Evolutionary conservation across 192 early-diverging fungal genomes (phyloP), one percentile per base, ranked within the genome.

Genomic region (Funneliformis geosporum): DNA sequence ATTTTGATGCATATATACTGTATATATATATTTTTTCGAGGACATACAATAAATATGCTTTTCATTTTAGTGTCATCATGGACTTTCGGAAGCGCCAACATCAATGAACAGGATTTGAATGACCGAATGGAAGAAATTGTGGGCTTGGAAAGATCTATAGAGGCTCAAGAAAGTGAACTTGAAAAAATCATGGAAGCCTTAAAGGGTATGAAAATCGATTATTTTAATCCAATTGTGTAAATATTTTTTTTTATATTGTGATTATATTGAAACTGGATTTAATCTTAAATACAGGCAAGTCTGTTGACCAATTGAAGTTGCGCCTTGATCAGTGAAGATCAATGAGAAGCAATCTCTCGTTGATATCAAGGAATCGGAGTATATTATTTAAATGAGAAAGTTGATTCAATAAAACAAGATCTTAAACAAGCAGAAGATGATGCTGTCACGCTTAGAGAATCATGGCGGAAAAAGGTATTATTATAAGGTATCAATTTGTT

Each of bases 221-320:
- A n/a, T 25, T 44, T 55, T 1, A 44, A 9, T 55, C 50, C 28
- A 47, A 73, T 28, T 33, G 28, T 21, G 16, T 33, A 5, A 27
- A 73, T 55, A 73, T 14, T 8, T 14, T 43, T 33, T 28, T 68
- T 38, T 38, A 38, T 38, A 11, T 12, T 18, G 16, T 38, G 39
- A 33, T n/a, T 39, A 33, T 40, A 67, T 38, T 38, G 39, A 50
- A 33, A 33, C 33, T 33, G 0, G 2, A 33, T 33, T 33, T 43
- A 33, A 69, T 23, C 9, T 14, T 9, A 21, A 28, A 28, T 23
- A 33, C 0, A 86, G 94, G 93, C 50, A 99, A 98, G 82, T 98
- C 98, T 92, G 93, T 79, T 90, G 94, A 85, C 38, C 83, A 95
- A 60, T 99, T 25, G 95, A 95, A 80, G 86, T 98, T 23, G 91